Evolutionary conservation across 192 early-diverging fungal species (phyloP), one percentile per base, ranked within the genome.

Genomic region (Backusella mclennaniae): DNA sequence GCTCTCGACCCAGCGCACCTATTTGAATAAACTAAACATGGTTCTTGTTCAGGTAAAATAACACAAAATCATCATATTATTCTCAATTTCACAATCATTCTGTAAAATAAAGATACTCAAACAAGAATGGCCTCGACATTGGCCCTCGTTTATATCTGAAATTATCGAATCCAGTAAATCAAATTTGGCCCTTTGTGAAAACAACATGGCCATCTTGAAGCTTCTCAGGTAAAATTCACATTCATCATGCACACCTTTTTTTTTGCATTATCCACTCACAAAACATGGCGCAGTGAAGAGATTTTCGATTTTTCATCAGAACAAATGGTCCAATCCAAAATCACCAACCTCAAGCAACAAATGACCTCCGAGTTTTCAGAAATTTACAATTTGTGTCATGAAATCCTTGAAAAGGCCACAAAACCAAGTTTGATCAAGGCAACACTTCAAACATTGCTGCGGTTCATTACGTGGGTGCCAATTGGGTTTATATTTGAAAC

Each of bases 101-200:
- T 63, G 8, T 63, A 11, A 19, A 26, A 19, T 29, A 3, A 21
- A 74, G 73, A 56, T 74, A 66, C 83, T 99, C 74, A 99, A 99
- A 86, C 96, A 99, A 85, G 98, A 99, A 82, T 99, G 98, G 98
- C 98, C 98, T 19, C 95, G 96, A 76, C 96, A 97, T 79, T 99
- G 98, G 98, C 98, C 98, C 3, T 85, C 88, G 36, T 99, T 99
- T 81, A 99, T 99, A 76, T 94, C 98, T 19, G 97, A 99, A 85
- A 96, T 99, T 77, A 95, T 99, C 35, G 86, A 87, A 19, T 96
- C 97, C 19, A 96, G 96, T 83, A 94, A 94, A 81, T 89, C 93
- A 15, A 99, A 94, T 77, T 82, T 98, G 9, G 84, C 96, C 3
- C 83, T 99, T 15, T 99, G 98, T 80, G 97, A 99, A 79, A 99